Evolutionary conservation across 2,329 filamentous ascomycete species (phyloP).

Genomic region (Bipolaris zeicola): DNA sequence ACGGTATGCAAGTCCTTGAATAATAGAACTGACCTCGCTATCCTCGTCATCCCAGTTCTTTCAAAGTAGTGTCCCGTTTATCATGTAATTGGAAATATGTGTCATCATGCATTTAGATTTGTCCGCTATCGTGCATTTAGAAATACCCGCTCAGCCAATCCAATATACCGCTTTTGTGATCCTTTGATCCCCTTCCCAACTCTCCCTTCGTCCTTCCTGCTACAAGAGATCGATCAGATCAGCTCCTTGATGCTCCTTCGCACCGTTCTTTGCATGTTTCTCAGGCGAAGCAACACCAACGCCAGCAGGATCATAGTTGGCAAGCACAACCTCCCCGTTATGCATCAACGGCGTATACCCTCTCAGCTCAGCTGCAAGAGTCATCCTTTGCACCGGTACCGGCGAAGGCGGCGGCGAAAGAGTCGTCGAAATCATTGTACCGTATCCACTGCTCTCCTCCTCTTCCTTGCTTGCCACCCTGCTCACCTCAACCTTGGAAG

Average conservation of each 20-base stretch:
- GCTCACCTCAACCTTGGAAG: no score
- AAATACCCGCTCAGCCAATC: no score
- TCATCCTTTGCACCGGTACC: background rate
- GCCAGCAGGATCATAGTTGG: conserved; percentile 6
- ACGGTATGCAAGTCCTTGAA: no score
- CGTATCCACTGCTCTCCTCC: background rate
- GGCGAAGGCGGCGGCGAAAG: background rate
- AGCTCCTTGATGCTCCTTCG: background rate
- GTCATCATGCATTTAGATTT: no score
- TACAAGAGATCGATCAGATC: conserved; percentile 2
- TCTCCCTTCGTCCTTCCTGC: background rate
- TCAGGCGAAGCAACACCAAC: background rate
- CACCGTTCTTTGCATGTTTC: background rate
- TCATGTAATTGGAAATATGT: no score
- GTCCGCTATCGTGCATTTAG: no score
- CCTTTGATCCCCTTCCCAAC: background rate
- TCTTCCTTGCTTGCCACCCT: background rate
- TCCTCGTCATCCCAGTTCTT: no score
- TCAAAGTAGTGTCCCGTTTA: no score
- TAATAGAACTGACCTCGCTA: no score
- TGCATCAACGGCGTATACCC: background rate
- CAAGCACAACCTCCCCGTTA: conserved; percentile 20
- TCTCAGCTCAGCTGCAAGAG: conserved; percentile 18
- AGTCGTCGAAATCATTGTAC: background rate
- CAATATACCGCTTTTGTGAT: background rate